Evolutionary conservation across 2,329 filamentous ascomycete species (phyloP), one percentile per base, ranked within the genome.

Genomic region (Hymenoscyphus fraxineus): DNA sequence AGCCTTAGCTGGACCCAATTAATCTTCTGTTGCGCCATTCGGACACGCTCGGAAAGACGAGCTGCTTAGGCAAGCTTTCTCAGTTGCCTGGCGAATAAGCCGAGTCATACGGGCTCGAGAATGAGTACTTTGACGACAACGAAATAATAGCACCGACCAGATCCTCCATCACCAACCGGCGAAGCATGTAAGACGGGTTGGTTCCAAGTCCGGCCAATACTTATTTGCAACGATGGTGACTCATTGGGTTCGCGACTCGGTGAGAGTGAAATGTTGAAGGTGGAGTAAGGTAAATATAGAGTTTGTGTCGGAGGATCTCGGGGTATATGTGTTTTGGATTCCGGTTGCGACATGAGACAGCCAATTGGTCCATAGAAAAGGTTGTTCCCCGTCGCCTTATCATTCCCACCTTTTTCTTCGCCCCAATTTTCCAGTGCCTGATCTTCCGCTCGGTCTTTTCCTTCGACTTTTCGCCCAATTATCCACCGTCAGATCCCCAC

Each of bases 61-160:
- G 35, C 35, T 6, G 35, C 6, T 35, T 35, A 35, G 35, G 9
- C 35, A 35, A 35, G 35, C 35, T 35, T 35, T 35, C 35, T 35
- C 35, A 35, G 6, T 6, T 7, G 35, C 9, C 35, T 35, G 35
- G 35, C 35, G 35, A 35, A 35, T 35, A 35, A 10, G 6, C 6
- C 6, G 35, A 35, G 35, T 6, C 9, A 35, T 7, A 35, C 35
- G 9, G 6, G 6, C 35, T 35, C 9, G 35, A 35, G 9, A 6
- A 6, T 35, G n/a, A 68, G 67, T 62, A 55, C 67, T 4, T 16
- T 67, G 13, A 66, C n/a, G 3, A 67, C 63, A 32, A 65, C 67
- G 7, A 67, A 60, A 51, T 63, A 70, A 51, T 22, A 35, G 5
- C 67, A 58, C 41, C 51, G 6, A 6, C 62, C 58, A 27, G 3